phyloP scores from a whole-genome alignment of 176 grass and related monocot species.

The Triticum turgidum region DNA sequence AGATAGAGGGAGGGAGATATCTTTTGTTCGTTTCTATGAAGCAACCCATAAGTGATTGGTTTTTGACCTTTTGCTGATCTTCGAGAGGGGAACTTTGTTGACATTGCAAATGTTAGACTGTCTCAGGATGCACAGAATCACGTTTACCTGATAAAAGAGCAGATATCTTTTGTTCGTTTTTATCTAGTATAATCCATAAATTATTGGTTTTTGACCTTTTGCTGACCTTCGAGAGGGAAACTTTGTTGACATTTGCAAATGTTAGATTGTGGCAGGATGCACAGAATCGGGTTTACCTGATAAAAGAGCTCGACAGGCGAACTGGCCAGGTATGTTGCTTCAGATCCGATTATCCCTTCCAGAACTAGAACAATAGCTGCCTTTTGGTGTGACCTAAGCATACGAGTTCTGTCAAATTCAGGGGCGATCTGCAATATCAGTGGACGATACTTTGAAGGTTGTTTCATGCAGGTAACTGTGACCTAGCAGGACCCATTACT shows the following conservation, averaged over 20 bases:
- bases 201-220: conserved; percentile 26
- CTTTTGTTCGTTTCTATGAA: conserved; percentile 19
- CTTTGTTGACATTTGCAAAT: conserved; percentile 9
- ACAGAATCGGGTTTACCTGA: conserved; percentile 79
- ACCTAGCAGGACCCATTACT: background rate
- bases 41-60: background rate
- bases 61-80: conserved; percentile 31
- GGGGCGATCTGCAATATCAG: conserved; percentile 78
- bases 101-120: conserved; percentile 44
- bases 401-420: conserved; percentile 22
- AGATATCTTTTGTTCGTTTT: background rate
- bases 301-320: conserved; percentile 85
- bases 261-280: conserved; percentile 93
- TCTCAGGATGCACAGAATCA: conserved; percentile 88
- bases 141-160: conserved; percentile 80
- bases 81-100: background rate
- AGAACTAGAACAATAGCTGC: conserved; percentile 6
- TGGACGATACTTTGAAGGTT: conserved; percentile 92
- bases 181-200: background rate
- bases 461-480: conserved; percentile 85
- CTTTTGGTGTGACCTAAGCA: conserved; percentile 13
- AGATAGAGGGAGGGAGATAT: background rate
- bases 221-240: background rate
- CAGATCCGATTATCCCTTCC: conserved; percentile 3
- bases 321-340: conserved; percentile 67